Conservation (phyloP, 2,329 filamentous ascomycete genomes). For the Gremmenia infestans region DNA sequence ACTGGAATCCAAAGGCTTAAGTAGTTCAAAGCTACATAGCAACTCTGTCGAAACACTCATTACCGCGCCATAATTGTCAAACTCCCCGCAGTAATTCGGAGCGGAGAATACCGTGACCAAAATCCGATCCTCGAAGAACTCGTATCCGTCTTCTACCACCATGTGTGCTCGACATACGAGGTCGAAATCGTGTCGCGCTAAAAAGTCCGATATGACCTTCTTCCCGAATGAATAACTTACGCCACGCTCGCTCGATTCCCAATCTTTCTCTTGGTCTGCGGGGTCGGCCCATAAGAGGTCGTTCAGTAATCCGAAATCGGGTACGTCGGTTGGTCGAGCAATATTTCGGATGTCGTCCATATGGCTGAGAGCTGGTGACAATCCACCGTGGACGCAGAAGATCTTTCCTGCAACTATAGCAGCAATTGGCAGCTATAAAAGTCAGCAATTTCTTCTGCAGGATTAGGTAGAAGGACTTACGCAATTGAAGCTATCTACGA, state of each 20-base stretch:
- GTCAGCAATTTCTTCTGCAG: slow-evolving; percentile 11
- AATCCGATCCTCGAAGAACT: slow-evolving; percentile 95
- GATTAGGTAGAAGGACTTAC: slow-evolving; percentile 17
- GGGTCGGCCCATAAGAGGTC: slow-evolving; percentile 97
- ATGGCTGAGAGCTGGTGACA: slow-evolving; percentile 86
- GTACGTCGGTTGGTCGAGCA: slow-evolving; percentile 90
- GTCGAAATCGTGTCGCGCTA: slow-evolving; percentile 93
- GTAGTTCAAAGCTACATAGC: slow-evolving; percentile 91
- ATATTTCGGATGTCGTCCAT: slow-evolving; percentile 99
- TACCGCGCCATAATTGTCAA: slow-evolving; percentile 98
- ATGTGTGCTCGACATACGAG: slow-evolving; percentile 96
- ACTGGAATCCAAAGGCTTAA: slow-evolving; percentile 94
- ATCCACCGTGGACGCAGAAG: slow-evolving; percentile 91
- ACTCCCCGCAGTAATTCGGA: slow-evolving; percentile 98
- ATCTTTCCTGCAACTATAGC: slow-evolving; percentile 97
- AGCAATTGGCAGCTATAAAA: slow-evolving; percentile 68
- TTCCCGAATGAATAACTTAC: slow-evolving; percentile 99
- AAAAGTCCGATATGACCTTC: slow-evolving; percentile 94
- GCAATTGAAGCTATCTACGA: slow-evolving; percentile 94
- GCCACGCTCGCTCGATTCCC: slow-evolving; percentile 94
- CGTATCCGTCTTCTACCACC: slow-evolving; percentile 98
- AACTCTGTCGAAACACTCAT: slow-evolving; percentile 96
- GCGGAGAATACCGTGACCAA: slow-evolving; percentile 96
- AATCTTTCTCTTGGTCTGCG: slow-evolving; percentile 95
- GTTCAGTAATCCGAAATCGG: slow-evolving; percentile 92